Evolutionary conservation across 257 asterid genomes (phyloP), one percentile per base, ranked within the genome.

Genomic region (Ehretia macrophylla): DNA sequence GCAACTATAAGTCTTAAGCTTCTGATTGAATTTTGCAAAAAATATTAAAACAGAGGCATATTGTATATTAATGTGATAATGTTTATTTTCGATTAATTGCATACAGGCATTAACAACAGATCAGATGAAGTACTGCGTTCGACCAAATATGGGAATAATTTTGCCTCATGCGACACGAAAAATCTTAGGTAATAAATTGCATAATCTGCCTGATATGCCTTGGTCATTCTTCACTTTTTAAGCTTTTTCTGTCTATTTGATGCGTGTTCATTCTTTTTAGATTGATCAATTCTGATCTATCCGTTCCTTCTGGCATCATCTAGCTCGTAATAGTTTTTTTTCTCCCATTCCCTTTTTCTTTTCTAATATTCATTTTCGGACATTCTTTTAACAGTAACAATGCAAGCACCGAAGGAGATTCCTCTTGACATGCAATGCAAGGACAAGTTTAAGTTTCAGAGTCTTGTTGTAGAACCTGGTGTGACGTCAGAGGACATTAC

Each of bases 401-500:
- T 63, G 83, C 79, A 79, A 82, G 97, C 93, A 18, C 96, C 81
- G 32, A 87, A 81, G 78, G 96, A 90, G 68, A 83, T 78, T 45
- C 97, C 97, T 62, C 52, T 81, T 47, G 95, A 85, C 11, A 69
- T 90, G 90, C 88, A 76, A 62, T 90, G 97, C 84, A 87, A 69
- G 78, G 97, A 90, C 76, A 85, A 90, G 62, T 90, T 90, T 78
- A 75, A 86, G 68, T 88, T 90, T 72, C 97, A 90, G 77, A 85
- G 97, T 65, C 83, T 77, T 14, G 73, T 85, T 44, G 89, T 80
- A n/a, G 71, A 73, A 32, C 32, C 83, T 21, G 86, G 79, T 17
- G 58, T 72, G 14, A 49, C 68, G 23, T 47, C 83, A 4, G 82
- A 77, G 64, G 91, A 87, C 55, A 76, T 85, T 19, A 81, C 91